Evolutionary conservation across 768 basidiomycete genomes (phyloP).

Genomic region (Tricholoma terreum): DNA sequence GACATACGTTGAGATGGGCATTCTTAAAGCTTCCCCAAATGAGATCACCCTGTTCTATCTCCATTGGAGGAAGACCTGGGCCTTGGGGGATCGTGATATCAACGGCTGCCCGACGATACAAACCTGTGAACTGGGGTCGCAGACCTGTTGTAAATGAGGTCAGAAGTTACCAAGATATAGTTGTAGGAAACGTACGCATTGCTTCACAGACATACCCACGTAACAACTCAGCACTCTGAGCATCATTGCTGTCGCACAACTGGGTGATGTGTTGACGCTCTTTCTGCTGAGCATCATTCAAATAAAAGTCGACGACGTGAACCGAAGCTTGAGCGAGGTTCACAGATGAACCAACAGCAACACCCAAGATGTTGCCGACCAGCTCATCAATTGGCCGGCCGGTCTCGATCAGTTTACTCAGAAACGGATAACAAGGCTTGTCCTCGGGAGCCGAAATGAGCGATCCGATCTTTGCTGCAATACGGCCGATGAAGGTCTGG

Average conservation of each 20-base stretch:
- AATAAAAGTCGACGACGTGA: slow-evolving; percentile 51
- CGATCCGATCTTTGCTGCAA: slow-evolving; percentile 3
- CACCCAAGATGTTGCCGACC: slow-evolving; percentile 41
- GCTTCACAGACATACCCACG: slow-evolving; percentile 51
- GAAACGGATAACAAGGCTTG: slow-evolving; percentile 38
- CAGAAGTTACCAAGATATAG: background rate
- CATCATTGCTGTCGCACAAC: slow-evolving; percentile 32
- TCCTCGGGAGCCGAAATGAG: slow-evolving; percentile 10
- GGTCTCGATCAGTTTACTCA: slow-evolving; percentile 33
- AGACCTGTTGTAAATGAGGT: slow-evolving; percentile 23
- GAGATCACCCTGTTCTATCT: slow-evolving; percentile 39
- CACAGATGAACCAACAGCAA: slow-evolving; percentile 45
- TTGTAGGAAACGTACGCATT: slow-evolving; percentile 35
- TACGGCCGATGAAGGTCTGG: slow-evolving; percentile 10
- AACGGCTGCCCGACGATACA: slow-evolving; percentile 35
- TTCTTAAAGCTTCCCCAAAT: slow-evolving; percentile 40
- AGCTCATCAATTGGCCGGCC: slow-evolving; percentile 39
- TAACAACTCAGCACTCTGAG: slow-evolving; percentile 32
- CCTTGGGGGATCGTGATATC: slow-evolving; percentile 36
- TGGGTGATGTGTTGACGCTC: slow-evolving; percentile 38
- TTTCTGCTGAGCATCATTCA: slow-evolving; percentile 37
- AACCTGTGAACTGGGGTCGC: slow-evolving; percentile 39
- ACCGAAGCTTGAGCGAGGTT: slow-evolving; percentile 46
- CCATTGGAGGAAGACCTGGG: slow-evolving; percentile 28
- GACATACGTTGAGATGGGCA: slow-evolving; percentile 39